A percentile compares a stretch with the other conserved stretches of the same genome.
Evolutionary conservation across 768 basidiomycete species (phyloP).

Genomic region (Pleurotus pulmonarius): DNA sequence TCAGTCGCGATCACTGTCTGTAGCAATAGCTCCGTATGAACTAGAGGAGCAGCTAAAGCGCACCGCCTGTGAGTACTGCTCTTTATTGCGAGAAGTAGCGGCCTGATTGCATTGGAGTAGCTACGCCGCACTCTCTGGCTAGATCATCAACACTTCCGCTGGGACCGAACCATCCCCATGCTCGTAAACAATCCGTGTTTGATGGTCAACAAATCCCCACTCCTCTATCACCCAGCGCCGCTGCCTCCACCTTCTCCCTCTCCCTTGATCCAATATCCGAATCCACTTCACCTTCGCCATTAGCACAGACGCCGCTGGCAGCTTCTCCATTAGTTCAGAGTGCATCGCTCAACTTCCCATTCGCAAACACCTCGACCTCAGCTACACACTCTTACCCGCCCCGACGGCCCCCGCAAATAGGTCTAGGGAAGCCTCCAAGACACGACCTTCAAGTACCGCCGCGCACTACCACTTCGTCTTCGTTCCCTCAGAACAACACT

Average conservation of each 20-base stretch:
- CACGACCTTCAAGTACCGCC: conserved; percentile 15
- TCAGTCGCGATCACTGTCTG: conserved; percentile 62
- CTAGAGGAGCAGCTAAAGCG: conserved; percentile 32
- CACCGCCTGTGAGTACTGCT: conserved; percentile 11
- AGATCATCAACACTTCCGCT: conserved; percentile 51
- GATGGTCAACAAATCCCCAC: conserved; percentile 42
- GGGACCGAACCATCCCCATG: conserved; percentile 67
- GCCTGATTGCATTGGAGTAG: not conserved
- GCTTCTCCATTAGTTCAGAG: conserved; percentile 15
- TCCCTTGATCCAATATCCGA: conserved; percentile 47
- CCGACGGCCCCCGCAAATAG: conserved; percentile 31
- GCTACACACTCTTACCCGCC: conserved; percentile 8
- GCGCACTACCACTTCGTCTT: conserved; percentile 38
- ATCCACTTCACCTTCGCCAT: conserved; percentile 31
- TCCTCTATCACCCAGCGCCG: conserved; percentile 29
- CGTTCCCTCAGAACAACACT: conserved; percentile 45
- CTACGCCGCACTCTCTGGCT: conserved; percentile 28
- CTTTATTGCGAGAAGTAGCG: not conserved
- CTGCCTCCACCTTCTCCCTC: conserved; percentile 45
- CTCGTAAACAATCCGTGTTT: conserved; percentile 66
- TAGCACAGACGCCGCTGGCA: conserved; percentile 25
- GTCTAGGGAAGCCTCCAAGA: conserved; percentile 42
- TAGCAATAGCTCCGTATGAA: conserved; percentile 54
- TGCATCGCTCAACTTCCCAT: conserved; percentile 17
- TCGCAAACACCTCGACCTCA: conserved; percentile 10